Evolutionary conservation across 2,329 filamentous ascomycete genomes (phyloP), one percentile per base, ranked within the genome.

Genomic region (Ascomycota sp.): DNA sequence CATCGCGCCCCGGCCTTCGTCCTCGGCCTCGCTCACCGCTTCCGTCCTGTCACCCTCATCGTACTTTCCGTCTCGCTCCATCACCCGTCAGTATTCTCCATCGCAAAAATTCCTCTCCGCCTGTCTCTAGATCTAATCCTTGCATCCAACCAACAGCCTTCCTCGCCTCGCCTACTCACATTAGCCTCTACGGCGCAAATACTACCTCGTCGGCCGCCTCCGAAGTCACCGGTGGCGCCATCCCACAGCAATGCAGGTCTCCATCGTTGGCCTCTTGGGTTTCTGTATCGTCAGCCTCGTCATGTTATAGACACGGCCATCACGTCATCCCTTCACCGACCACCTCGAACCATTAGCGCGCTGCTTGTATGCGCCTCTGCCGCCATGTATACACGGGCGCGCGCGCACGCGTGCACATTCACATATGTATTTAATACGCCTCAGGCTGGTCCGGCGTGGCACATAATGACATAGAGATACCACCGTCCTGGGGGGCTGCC

Each of bases 271-370:
- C 22, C 39, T 53, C n/a, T 31, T 53, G 32, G 50, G 46, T 23
- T 53, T 53, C 34, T 48, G 47, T 36, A 47, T 51, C 38, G 44
- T 53, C 41, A 45, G 48, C 12, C 37, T 53, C 29, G 42, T 51
- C 36, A 41, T 52, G 39, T 28, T 52, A 32, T 53, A 42, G 33
- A 20, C 23, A 11, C 6, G 13, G 27, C 26, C 23, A 19, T 23
- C 21, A 13, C 15, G 27, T n/a, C n/a, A 31, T 31, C 30, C 28
- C 11, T 25, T 5, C 10, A 25, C 12, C 12, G 7, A 11, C 3
- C 3, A 7, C 9, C 25, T 4, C 5, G 19, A 13, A n/a, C 29
- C 35, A 35, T 28, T 35, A 30, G 33, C 26, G 33, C 15, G 30
- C 29, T 19, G 32, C 28, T 30, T 25, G 30, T 31, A 30, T 19